Evolutionary conservation across 2,329 filamentous ascomycete genomes (phyloP).

Genomic region (Colletotrichum siamense): DNA sequence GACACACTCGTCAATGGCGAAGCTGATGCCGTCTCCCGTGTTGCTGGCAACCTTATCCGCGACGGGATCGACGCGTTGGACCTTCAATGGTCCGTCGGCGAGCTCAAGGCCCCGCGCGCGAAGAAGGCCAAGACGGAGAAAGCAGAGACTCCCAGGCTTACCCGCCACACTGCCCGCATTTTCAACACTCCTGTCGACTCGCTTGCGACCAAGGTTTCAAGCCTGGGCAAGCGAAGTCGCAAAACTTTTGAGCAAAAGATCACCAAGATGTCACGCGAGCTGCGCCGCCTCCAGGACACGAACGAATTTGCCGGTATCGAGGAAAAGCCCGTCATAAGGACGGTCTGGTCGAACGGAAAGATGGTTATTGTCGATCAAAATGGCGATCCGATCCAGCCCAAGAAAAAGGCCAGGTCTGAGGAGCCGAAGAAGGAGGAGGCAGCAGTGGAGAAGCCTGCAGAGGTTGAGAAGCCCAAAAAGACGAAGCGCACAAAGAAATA

Average conservation of each 20-base stretch:
- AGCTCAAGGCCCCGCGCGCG: conserved; percentile 37
- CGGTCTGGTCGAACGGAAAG: conserved; percentile 71
- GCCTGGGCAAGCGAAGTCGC: conserved; percentile 66
- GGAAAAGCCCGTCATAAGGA: conserved; percentile 60
- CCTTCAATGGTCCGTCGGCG: conserved; percentile 47
- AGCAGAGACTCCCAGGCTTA: conserved; percentile 34
- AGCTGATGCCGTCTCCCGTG: conserved; percentile 11
- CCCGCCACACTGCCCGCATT: conserved; percentile 51
- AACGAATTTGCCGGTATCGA: conserved; percentile 67
- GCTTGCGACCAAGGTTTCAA: conserved; percentile 53
- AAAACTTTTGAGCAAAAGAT: conserved; percentile 56
- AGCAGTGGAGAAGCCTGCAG: conserved; percentile 36
- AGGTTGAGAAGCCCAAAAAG: conserved; percentile 39
- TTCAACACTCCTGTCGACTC: conserved; percentile 48
- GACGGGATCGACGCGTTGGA: conserved; percentile 54
- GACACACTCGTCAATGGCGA: conserved; percentile 37
- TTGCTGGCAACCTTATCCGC: conserved; percentile 31
- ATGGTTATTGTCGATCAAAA: conserved; percentile 54
- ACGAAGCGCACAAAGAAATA: conserved; percentile 72
- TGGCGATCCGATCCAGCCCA: conserved; percentile 34
- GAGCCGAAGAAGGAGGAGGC: conserved; percentile 24
- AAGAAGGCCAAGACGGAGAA: conserved; percentile 38
- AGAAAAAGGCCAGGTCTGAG: conserved; percentile 27
- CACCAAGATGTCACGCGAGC: conserved; percentile 59
- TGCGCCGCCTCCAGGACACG: conserved; percentile 65